phyloP scores from a whole-genome alignment of 139 green algal species.

The Chlamydomonas incerta region DNA sequence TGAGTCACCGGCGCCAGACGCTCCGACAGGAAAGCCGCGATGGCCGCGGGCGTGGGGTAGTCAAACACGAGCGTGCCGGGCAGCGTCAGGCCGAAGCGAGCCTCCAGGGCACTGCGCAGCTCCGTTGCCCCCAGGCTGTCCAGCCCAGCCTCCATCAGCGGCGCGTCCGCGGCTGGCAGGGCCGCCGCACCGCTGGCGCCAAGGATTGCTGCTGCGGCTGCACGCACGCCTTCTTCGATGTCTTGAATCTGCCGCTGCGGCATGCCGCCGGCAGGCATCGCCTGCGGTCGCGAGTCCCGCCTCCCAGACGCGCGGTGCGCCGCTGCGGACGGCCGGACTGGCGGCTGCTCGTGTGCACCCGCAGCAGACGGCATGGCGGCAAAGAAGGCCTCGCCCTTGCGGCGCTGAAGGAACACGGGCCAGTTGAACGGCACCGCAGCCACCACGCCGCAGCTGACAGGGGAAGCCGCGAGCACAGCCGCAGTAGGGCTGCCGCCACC shows the following conservation, averaged over 20 bases:
- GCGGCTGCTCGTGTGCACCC: no score
- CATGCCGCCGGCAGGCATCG: no score
- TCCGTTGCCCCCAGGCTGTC: conserved; percentile 84
- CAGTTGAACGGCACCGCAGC: conserved; percentile 50
- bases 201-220: conserved; percentile 57
- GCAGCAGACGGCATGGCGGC: no score
- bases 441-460: background rate
- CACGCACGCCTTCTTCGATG: background rate
- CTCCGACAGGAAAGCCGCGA: conserved; percentile 18
- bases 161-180: conserved; percentile 50
- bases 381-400: background rate
- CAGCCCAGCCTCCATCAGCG: conserved; percentile 83
- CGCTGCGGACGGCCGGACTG: no score
- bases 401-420: conserved; percentile 25
- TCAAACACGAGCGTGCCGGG: conserved; percentile 76
- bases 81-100: conserved; percentile 53
- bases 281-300: no score
- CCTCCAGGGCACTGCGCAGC: conserved; percentile 73
- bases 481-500: no score
- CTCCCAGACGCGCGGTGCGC: no score
- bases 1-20: background rate
- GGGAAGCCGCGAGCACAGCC: no score
- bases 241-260: background rate
- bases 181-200: conserved; percentile 36
- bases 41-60: conserved; percentile 53